Conservation (phyloP, 2,329 filamentous ascomycete species). For the Fusarium algeriense region DNA sequence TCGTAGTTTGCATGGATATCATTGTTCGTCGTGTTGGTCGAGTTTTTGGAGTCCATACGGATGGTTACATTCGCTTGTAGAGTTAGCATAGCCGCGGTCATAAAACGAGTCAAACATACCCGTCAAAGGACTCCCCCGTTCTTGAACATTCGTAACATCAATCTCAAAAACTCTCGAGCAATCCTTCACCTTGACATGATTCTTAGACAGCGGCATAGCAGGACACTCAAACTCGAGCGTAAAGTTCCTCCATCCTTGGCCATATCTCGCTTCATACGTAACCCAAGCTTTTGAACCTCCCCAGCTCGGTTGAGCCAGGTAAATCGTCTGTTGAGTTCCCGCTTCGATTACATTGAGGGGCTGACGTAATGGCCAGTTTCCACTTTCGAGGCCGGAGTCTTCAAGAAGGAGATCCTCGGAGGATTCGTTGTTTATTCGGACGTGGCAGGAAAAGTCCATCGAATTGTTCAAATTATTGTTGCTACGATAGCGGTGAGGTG, state of each 20-base stretch:
- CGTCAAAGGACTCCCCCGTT: constrained; percentile 21
- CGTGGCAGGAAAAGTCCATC: constrained; percentile 33
- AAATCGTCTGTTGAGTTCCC: constrained; percentile 20
- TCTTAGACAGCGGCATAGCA: constrained; percentile 16
- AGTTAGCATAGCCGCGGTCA: not conserved
- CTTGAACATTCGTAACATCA: constrained; percentile 20
- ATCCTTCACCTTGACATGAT: constrained; percentile 17
- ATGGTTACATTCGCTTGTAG: constrained; percentile 17
- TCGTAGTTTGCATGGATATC: constrained; percentile 15
- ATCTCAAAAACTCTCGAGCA: constrained; percentile 15
- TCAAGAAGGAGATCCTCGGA: constrained; percentile 28
- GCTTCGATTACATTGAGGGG: constrained; percentile 31
- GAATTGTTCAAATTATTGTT: not conserved
- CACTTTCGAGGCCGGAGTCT: constrained; percentile 24
- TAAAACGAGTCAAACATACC: not conserved
- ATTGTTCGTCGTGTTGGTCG: not conserved
- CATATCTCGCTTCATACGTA: constrained; percentile 15
- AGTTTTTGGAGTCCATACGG: constrained; percentile 7
- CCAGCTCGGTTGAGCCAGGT: constrained; percentile 24
- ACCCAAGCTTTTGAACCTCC: constrained; percentile 31
- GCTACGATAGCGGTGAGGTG: rapidly evolving
- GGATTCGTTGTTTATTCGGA: constrained; percentile 18
- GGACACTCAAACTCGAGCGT: constrained; percentile 33
- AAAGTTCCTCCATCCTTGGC: constrained; percentile 24
- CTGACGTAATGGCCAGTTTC: constrained; percentile 29